A percentile compares a stretch with the other conserved stretches of the same genome.
These are phyloP conservation scores for Fusarium paranaense DNA, from an alignment of 2,329 filamentous ascomycete genomes.

Conservation along the genomic window DNA sequence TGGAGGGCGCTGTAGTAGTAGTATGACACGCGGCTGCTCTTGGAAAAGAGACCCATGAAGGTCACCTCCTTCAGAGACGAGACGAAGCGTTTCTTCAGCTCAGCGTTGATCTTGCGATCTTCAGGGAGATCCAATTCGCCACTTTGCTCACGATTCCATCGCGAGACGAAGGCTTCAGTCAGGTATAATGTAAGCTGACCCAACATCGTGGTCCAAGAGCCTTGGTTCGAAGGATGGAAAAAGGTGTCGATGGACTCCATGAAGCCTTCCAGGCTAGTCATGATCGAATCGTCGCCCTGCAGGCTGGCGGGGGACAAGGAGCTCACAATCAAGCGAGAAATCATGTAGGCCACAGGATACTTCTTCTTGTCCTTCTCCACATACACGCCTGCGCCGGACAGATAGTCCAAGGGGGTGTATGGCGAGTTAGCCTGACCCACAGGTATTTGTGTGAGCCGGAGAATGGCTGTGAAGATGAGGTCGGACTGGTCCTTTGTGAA, in stretches of 20 bases:
- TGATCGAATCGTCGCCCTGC: conserved; percentile 79
- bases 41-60: conserved; percentile 98
- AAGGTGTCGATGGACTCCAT: conserved; percentile 98
- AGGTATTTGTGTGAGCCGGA: conserved; percentile 92
- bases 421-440: conserved; percentile 96
- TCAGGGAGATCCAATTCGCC: conserved; percentile 89
- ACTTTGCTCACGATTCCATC: conserved; percentile 95
- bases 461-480: conserved; percentile 89
- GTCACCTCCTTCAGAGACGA: conserved; percentile 89
- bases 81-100: conserved; percentile 91
- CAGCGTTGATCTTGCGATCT: conserved; percentile 81
- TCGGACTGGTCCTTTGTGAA: conserved; percentile 94
- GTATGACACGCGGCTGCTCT: conserved; percentile 90
- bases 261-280: conserved; percentile 88
- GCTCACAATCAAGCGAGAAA: conserved; percentile 92
- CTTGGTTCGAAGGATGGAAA: conserved; percentile 97
- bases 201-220: conserved; percentile 88
- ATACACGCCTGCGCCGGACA: conserved; percentile 84
- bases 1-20: conserved; percentile 93
- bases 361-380: conserved; percentile 94
- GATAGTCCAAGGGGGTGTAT: conserved; percentile 86
- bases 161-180: conserved; percentile 94
- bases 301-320: conserved; percentile 89
- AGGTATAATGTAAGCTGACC: conserved; percentile 93
- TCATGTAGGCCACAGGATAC: conserved; percentile 90